A percentile compares a stretch with the other conserved stretches of the same genome.
phyloP scores from a whole-genome alignment of 2,329 filamentous ascomycete genomes.

The Colletotrichum coccodes region DNA sequence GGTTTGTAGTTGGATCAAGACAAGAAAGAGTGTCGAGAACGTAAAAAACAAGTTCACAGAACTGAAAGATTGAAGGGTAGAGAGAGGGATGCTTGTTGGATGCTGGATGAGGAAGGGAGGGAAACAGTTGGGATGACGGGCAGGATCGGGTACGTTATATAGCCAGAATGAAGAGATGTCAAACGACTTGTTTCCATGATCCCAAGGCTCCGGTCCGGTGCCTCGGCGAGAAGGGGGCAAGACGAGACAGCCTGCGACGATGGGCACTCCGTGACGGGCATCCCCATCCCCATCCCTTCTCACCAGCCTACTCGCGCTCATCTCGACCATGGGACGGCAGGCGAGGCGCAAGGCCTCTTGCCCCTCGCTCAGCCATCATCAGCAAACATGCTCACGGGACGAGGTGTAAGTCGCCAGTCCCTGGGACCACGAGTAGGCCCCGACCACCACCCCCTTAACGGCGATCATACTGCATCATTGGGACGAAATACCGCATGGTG shows the following conservation, averaged over 20 bases:
- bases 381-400: constrained; percentile 13
- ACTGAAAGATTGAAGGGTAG: constrained; percentile 43
- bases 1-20: constrained; percentile 32
- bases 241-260: constrained; percentile 25
- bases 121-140: constrained; percentile 13
- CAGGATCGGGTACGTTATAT: constrained; percentile 15
- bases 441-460: constrained; percentile 12
- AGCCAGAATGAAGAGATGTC: background rate
- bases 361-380: background rate
- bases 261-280: constrained; percentile 18
- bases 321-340: background rate
- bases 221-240: background rate
- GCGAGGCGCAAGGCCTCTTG: background rate
- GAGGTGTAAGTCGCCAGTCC: background rate
- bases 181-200: constrained; percentile 18
- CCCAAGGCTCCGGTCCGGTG: background rate
- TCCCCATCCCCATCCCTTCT: background rate
- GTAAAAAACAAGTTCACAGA: constrained; percentile 50
- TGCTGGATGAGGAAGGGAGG: constrained; percentile 33
- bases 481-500: constrained; percentile 22
- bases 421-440: background rate
- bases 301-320: background rate
- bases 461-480: constrained; percentile 30
- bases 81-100: constrained; percentile 40
- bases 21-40: constrained; percentile 40